Percentiles rank a stretch among this genome's conserved stretches.
These are phyloP conservation scores for Theobroma cacao DNA, from an alignment of 345 rosid species.

Conservation along the genomic window DNA sequence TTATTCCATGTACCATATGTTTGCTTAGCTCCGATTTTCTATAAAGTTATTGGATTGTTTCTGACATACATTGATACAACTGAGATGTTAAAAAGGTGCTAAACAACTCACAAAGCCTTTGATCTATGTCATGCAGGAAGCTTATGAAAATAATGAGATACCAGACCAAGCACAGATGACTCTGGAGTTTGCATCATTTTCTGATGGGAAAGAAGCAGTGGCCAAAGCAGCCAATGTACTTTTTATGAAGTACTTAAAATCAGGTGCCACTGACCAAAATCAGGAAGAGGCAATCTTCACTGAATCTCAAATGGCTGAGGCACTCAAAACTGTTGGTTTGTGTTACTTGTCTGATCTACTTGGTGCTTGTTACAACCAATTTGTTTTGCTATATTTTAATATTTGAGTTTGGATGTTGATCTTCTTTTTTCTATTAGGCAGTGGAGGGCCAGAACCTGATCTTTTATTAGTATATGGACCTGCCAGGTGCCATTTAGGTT, in stretches of 20 bases:
- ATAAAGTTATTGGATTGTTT: not conserved
- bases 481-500: conserved; percentile 82
- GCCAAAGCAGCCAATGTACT: conserved; percentile 83
- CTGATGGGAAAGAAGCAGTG: conserved; percentile 85
- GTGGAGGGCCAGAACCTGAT: conserved; percentile 68
- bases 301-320: conserved; percentile 65
- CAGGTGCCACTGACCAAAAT: conserved; percentile 27
- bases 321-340: conserved; percentile 69
- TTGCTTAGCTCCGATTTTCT: not conserved
- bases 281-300: conserved; percentile 54
- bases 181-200: conserved; percentile 65
- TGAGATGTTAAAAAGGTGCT: conserved; percentile 10
- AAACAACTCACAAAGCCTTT: not conserved
- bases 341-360: conserved; percentile 22
- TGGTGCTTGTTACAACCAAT: not conserved
- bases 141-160: conserved; percentile 27
- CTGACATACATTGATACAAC: not conserved
- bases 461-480: conserved; percentile 86
- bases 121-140: conserved; percentile 41
- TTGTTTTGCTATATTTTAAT: conserved; percentile 10
- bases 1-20: not conserved
- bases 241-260: conserved; percentile 44
- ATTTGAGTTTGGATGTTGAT: not conserved
- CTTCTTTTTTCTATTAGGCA: conserved; percentile 46
- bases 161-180: conserved; percentile 32